Base-by-base conservation (phyloP, 2,329 filamentous ascomycete genomes). In the Cercospora sp. region DNA sequence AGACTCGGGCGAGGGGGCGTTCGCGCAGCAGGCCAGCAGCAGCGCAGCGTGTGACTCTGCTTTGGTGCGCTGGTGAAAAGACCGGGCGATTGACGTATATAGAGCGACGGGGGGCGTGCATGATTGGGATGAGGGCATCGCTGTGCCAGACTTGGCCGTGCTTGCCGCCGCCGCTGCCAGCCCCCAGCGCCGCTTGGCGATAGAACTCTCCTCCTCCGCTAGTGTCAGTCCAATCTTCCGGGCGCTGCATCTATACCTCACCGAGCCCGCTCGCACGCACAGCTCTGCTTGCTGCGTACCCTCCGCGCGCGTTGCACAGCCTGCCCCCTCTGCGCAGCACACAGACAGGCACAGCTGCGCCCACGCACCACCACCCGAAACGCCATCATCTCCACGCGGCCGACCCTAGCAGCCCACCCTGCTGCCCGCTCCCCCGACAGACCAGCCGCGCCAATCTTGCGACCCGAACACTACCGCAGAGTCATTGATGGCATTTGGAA, bases 401-500 rank as follows among this genome's bases (percentile, higher is more conserved):
- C 45, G 23, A 58, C 48, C 31, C 33, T 48, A 63, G 36, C 42
- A 42, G 8, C 36, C n/a, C 60, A 20, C 55, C 18, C 45, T 57
- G 59, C 55, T 20, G 64, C 64, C 51, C 67, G 20, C 57, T 58
- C 53, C 64, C 55, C 45, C 67, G 33, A 39, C 58, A 16, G 31
- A 39, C 39, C 42, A 51, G 39, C 60, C 16, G 53, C 53, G 53
- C 53, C 53, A 31, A 28, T 31, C 6, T 58, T 26, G 53, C 53
- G 53, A 28, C 26, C 53, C 53, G 26, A 28, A 20, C 31, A 30
- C 55, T 55, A 61, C 60, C 30, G n/a, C 63, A 58, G 39, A 6
- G 45, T 13, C 26, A 53, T 71, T 66, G 53, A 73, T 73, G 71
- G 71, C 70, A 60, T 68, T 72, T 64, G 66, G 61, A 33, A 72